A percentile compares a stretch with the other conserved stretches of the same genome.
Evolutionary conservation across 1,284 basidiomycete genomes (phyloP).

Genomic region (Rhodofomes roseus): DNA sequence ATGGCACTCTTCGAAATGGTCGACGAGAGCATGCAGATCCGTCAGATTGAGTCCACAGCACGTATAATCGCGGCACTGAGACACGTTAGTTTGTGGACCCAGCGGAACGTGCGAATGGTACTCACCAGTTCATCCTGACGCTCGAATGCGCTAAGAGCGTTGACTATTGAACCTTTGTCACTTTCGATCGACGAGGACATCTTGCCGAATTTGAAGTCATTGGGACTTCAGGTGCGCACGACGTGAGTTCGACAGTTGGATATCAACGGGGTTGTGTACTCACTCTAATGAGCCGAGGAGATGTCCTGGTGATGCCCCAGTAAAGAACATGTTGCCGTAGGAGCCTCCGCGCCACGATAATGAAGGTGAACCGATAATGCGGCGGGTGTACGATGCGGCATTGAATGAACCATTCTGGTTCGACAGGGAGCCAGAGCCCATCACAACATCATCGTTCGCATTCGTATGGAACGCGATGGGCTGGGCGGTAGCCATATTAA

Average conservation of each 20-base stretch:
- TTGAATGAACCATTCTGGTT: slow-evolving; percentile 49
- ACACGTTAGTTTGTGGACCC: neutral
- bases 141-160: slow-evolving; percentile 64
- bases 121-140: slow-evolving; percentile 67
- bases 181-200: slow-evolving; percentile 57
- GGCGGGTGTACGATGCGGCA: slow-evolving; percentile 57
- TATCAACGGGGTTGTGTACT: slow-evolving; percentile 21
- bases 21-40: slow-evolving; percentile 81
- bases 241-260: neutral
- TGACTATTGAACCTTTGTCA: slow-evolving; percentile 59
- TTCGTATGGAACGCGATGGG: slow-evolving; percentile 43
- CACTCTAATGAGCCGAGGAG: slow-evolving; percentile 62
- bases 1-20: slow-evolving; percentile 85
- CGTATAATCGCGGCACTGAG: slow-evolving; percentile 74
- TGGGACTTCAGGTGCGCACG: slow-evolving; percentile 33
- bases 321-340: slow-evolving; percentile 57
- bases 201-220: slow-evolving; percentile 50
- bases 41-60: slow-evolving; percentile 79
- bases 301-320: slow-evolving; percentile 58
- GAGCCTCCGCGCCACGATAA: slow-evolving; percentile 65
- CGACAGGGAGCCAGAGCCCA: slow-evolving; percentile 47
- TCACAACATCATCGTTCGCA: slow-evolving; percentile 31
- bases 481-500: slow-evolving; percentile 42
- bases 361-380: slow-evolving; percentile 62
- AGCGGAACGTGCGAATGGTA: slow-evolving; percentile 12